These are phyloP conservation scores for Schoenoplectus triqueter DNA, from an alignment of 202 grass and related monocot species.

Conservation along the genomic window DNA sequence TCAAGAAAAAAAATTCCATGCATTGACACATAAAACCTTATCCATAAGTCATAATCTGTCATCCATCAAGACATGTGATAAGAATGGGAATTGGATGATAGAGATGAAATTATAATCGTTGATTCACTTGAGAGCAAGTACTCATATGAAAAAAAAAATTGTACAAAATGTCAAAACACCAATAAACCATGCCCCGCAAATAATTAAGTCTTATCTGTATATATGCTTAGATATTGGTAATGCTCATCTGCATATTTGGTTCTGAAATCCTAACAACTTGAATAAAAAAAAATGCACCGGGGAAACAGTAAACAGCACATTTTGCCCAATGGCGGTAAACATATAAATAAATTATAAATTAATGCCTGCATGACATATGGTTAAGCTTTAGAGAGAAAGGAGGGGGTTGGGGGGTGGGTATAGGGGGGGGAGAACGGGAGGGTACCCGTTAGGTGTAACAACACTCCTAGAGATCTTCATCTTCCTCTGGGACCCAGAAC, in stretches of 20 bases:
- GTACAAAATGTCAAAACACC: not conserved
- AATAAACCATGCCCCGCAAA: not conserved
- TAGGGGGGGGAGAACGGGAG: not conserved
- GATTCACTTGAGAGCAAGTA: not conserved
- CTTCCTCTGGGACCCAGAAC: slow-evolving; percentile 75
- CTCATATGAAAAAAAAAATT: not conserved
- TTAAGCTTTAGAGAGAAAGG: not conserved
- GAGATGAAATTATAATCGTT: not conserved
- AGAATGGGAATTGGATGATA: slow-evolving; percentile 9
- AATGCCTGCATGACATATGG: slow-evolving; percentile 13
- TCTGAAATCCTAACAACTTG: not conserved
- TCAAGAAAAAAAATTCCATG: not conserved
- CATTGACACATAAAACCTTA: slow-evolving; percentile 1
- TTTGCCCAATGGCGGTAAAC: slow-evolving; percentile 2
- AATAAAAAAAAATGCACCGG: not conserved
- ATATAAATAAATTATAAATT: slow-evolving; percentile 3
- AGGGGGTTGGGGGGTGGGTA: too few species aligned
- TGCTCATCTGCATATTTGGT: not conserved
- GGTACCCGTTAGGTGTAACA: slow-evolving; percentile 67
- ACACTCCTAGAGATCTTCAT: slow-evolving; percentile 97
- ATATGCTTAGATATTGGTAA: not conserved
- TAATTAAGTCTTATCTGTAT: not conserved
- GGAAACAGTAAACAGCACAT: not conserved
- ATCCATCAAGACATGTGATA: slow-evolving; percentile 2
- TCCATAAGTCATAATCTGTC: not conserved